Conservation (phyloP, 2,329 filamentous ascomycete genomes). For the Boeremia lycopersici region DNA sequence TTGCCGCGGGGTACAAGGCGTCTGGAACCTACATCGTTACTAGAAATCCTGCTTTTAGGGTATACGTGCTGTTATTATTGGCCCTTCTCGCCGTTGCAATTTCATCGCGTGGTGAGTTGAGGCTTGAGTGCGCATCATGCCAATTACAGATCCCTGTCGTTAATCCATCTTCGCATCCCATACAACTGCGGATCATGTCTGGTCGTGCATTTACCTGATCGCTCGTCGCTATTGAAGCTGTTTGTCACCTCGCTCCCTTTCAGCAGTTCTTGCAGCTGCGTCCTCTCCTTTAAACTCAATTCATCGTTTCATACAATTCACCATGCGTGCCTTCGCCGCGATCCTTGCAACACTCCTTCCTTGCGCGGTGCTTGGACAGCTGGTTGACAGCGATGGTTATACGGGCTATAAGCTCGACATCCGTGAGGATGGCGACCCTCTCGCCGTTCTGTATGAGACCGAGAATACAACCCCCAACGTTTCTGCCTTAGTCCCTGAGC, state of each 20-base stretch:
- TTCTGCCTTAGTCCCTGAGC: conserved; percentile 52
- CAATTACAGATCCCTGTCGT: conserved; percentile 31
- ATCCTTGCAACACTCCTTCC: conserved; percentile 40
- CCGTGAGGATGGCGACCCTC: conserved; percentile 56
- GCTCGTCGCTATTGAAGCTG: conserved; percentile 19
- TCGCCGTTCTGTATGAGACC: conserved; percentile 61
- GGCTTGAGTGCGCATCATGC: conserved; percentile 20
- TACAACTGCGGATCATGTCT: conserved; percentile 12
- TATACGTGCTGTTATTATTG: conserved; percentile 17
- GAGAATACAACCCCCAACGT: conserved; percentile 53
- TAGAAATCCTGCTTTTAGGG: conserved; percentile 34
- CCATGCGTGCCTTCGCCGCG: conserved; percentile 33
- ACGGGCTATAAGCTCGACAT: conserved; percentile 60
- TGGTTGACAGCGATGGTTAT: conserved; percentile 55
- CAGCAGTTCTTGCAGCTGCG: conserved; percentile 30
- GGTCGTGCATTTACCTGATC: conserved; percentile 24
- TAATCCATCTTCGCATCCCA: conserved; percentile 23
- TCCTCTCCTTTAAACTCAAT: conserved; percentile 20
- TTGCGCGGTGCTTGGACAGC: conserved; percentile 41
- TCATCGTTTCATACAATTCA: conserved; percentile 6
- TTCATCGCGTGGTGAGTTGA: conserved; percentile 19
- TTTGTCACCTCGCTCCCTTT: conserved; percentile 16
- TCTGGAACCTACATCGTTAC: conserved; percentile 23
- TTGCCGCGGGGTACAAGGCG: conserved; percentile 22
- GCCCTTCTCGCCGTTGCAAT: conserved; percentile 36